These are phyloP conservation scores for Coemansia sp. DNA, from an alignment of 192 early-diverging fungal species.

Conservation along the genomic window DNA sequence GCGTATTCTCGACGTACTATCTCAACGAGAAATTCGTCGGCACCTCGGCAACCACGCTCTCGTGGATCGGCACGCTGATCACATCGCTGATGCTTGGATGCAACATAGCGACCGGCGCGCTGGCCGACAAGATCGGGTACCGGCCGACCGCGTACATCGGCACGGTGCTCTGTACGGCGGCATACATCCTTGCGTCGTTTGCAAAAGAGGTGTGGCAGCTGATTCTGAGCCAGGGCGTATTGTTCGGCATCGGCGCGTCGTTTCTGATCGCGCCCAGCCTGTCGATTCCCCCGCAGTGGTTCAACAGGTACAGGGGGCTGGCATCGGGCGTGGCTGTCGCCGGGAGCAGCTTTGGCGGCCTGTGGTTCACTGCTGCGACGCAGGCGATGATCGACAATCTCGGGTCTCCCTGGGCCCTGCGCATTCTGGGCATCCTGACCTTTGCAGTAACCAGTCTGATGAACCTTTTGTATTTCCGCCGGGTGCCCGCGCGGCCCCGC, in stretches of 20 bases:
- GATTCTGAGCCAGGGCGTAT: conserved; percentile 66
- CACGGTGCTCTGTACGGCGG: conserved; percentile 29
- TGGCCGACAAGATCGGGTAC: conserved; percentile 42
- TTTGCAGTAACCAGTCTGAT: conserved; percentile 38
- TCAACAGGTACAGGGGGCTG: conserved; percentile 59
- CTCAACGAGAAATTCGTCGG: conserved; percentile 30
- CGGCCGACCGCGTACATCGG: conserved; percentile 31
- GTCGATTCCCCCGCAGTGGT: conserved; percentile 69
- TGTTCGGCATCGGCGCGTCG: conserved; percentile 70
- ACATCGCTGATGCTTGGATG: conserved; percentile 29
- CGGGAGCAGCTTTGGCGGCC: conserved; percentile 71
- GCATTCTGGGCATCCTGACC: conserved; percentile 59
- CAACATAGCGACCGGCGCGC: conserved; percentile 31
- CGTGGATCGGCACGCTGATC: conserved; percentile 43
- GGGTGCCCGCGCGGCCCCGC: conserved; percentile 53
- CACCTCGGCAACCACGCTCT: conserved; percentile 30
- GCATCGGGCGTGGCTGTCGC: conserved; percentile 74
- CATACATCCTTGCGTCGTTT: conserved; percentile 41
- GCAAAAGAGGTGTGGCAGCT: conserved; percentile 64
- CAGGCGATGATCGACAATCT: conserved; percentile 59
- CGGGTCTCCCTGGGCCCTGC: conserved; percentile 65
- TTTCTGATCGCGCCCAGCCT: conserved; percentile 66
- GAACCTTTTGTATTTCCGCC: conserved; percentile 34
- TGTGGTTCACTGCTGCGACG: conserved; percentile 59
- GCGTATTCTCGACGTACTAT: conserved; percentile 49